Conservation (phyloP, 192 early-diverging fungal species). For the Coemansia asiatica region DNA sequence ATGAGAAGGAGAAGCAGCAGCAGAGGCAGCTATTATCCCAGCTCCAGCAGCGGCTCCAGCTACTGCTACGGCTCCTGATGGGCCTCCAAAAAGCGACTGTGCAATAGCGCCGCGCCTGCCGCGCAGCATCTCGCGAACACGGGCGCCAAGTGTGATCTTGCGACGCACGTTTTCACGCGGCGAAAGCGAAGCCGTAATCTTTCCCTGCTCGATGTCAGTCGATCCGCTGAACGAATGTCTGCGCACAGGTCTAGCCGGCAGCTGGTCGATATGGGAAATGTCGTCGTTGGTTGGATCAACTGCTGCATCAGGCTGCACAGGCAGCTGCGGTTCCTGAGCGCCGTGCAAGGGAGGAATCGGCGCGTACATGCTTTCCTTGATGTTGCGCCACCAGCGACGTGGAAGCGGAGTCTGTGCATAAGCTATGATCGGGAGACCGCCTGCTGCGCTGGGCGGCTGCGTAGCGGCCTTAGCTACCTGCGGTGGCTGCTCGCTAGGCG, state of each 20-base stretch:
- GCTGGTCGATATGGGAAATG: neutral
- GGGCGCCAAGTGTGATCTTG: slow-evolving; percentile 36
- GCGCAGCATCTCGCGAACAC: slow-evolving; percentile 37
- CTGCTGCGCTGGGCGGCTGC: neutral
- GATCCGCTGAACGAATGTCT: slow-evolving; percentile 54
- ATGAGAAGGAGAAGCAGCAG: neutral
- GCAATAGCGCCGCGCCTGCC: neutral
- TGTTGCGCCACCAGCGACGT: slow-evolving; percentile 54
- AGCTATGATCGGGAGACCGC: neutral
- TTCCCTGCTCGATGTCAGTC: slow-evolving; percentile 44
- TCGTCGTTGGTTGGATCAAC: neutral
- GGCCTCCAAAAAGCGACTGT: neutral
- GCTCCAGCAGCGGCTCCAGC: slow-evolving; percentile 5
- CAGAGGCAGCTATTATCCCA: no score
- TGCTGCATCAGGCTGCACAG: neutral
- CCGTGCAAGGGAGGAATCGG: slow-evolving; percentile 51
- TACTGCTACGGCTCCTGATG: neutral
- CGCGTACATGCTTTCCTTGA: slow-evolving; percentile 53
- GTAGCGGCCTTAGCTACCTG: neutral
- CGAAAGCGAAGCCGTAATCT: slow-evolving; percentile 36
- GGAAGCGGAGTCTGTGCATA: slow-evolving; percentile 39
- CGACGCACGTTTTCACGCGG: slow-evolving; percentile 42
- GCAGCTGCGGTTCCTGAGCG: slow-evolving; percentile 2
- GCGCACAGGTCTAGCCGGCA: slow-evolving; percentile 28
- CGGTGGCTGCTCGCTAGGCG: neutral